Conservation (phyloP, 2,329 filamentous ascomycete species). For the Fusarium incarnatum region DNA sequence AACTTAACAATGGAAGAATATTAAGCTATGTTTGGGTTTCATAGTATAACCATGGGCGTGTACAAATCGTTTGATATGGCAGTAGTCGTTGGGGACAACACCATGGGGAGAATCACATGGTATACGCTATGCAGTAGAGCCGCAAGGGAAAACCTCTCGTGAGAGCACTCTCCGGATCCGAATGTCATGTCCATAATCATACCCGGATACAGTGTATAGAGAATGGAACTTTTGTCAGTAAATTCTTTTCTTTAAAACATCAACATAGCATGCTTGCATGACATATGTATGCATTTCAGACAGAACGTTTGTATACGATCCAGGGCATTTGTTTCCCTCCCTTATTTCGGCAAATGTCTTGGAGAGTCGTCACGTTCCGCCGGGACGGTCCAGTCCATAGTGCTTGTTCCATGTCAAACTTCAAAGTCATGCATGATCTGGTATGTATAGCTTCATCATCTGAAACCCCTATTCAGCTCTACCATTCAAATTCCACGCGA, state of each 20-base stretch:
- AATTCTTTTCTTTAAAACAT: constrained; percentile 5
- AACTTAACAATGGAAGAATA: background rate
- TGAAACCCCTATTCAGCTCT: constrained; percentile 1
- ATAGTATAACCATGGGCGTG: constrained; percentile 3
- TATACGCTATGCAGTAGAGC: background rate
- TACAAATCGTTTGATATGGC: background rate
- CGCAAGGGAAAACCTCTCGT: background rate
- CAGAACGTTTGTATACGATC: background rate
- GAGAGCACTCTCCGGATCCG: background rate
- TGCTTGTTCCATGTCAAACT: constrained; percentile 1
- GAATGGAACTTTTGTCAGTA: background rate
- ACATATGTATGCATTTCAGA: constrained; percentile 17
- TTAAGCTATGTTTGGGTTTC: background rate
- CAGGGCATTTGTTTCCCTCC: constrained; percentile 14
- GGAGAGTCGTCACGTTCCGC: constrained; percentile 20
- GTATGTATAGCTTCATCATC: constrained; percentile 7
- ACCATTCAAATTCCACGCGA: background rate
- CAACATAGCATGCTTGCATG: background rate
- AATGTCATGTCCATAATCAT: constrained; percentile 9
- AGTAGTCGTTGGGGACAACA: constrained; percentile 12
- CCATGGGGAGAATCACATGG: constrained; percentile 12
- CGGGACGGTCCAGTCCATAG: constrained; percentile 32
- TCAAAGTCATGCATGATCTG: constrained; percentile 1
- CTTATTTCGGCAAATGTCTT: constrained; percentile 24
- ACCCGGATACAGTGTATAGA: background rate